A percentile compares a stretch with the other conserved stretches of the same genome.
These are phyloP conservation scores for Cyathus olla DNA, from an alignment of 1,284 basidiomycete genomes.

Conservation along the genomic window DNA sequence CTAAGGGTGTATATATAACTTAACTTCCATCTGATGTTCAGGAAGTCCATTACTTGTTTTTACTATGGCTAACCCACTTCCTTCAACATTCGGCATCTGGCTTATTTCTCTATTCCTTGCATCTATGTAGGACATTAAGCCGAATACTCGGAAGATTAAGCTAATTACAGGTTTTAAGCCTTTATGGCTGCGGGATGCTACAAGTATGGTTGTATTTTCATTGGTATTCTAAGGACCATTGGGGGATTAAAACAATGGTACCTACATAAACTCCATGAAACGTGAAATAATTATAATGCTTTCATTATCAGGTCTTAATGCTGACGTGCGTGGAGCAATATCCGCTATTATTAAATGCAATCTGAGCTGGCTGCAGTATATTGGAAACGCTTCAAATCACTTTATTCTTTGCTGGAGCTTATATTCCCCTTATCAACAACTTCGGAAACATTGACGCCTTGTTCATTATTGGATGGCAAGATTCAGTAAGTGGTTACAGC, in stretches of 20 bases:
- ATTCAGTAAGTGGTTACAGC: neutral
- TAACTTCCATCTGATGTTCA: too few species aligned
- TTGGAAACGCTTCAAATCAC: neutral
- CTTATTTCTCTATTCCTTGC: constrained; percentile 5
- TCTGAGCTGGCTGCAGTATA: neutral
- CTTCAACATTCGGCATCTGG: constrained; percentile 5
- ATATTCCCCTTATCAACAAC: neutral
- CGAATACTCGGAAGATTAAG: too few species aligned
- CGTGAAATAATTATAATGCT: neutral
- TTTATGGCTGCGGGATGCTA: constrained; percentile 13
- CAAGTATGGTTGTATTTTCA: constrained; percentile 15
- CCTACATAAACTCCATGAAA: neutral
- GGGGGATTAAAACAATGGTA: constrained; percentile 11
- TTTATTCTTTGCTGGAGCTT: neutral
- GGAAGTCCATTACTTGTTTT: too few species aligned
- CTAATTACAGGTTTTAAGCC: neutral
- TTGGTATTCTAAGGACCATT: constrained; percentile 13
- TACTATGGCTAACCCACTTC: neutral
- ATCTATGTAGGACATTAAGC: neutral
- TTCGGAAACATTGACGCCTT: neutral
- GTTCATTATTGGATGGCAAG: neutral
- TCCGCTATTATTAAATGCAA: neutral
- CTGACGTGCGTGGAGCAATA: neutral
- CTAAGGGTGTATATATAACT: too few species aligned
- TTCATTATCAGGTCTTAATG: neutral